These are phyloP conservation scores for Purpureocillium takamizusanense DNA, from an alignment of 2,329 filamentous ascomycete genomes.

Conservation along the genomic window DNA sequence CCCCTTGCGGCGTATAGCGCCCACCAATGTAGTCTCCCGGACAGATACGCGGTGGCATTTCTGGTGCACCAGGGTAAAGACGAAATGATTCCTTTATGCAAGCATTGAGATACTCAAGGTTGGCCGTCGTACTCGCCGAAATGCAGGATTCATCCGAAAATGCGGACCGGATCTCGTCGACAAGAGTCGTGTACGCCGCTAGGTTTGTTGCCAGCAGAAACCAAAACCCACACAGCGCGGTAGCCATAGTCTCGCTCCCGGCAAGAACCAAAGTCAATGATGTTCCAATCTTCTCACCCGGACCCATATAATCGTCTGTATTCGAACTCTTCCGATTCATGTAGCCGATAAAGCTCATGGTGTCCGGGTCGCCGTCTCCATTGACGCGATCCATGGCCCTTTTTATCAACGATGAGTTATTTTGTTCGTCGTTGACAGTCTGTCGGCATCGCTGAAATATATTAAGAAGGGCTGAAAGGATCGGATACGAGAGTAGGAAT, in stretches of 20 bases:
- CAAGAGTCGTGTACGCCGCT: constrained; percentile 17
- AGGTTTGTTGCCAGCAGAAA: constrained; percentile 23
- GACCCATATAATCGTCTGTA: constrained; percentile 26
- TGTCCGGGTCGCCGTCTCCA: no score
- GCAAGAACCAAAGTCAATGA: constrained; percentile 21
- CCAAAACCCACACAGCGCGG: constrained; percentile 17
- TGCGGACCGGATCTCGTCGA: constrained; percentile 22
- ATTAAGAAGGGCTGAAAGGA: no score
- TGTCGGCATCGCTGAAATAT: no score
- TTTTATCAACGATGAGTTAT: no score
- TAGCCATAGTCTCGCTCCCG: constrained; percentile 25
- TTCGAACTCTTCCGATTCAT: constrained; percentile 17
- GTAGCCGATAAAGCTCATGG: no score
- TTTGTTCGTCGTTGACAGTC: no score
- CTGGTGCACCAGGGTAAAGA: constrained; percentile 25
- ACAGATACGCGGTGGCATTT: constrained; percentile 16
- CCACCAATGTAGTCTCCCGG: constrained; percentile 23
- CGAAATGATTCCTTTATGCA: constrained; percentile 32
- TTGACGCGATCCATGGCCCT: no score
- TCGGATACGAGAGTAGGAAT: no score
- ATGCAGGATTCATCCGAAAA: constrained; percentile 29
- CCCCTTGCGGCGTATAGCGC: constrained; percentile 22
- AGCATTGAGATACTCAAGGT: constrained; percentile 27
- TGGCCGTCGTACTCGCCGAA: constrained; percentile 18
- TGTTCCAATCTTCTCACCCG: no score